Conservation (phyloP, 768 basidiomycete genomes). For the Boletus barrowsii region DNA sequence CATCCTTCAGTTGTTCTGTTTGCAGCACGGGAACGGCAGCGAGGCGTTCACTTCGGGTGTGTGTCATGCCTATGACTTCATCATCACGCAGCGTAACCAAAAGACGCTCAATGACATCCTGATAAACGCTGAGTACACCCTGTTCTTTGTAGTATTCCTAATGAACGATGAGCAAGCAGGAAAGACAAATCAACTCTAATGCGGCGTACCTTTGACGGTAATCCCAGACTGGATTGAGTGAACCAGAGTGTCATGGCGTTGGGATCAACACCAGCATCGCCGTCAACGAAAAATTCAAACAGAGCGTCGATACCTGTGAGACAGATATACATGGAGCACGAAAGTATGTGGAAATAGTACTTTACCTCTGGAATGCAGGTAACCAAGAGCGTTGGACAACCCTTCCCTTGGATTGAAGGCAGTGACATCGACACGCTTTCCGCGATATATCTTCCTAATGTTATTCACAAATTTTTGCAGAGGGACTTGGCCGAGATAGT, state of each 20-base stretch:
- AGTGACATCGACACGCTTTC: constrained; percentile 42
- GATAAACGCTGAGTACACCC: constrained; percentile 65
- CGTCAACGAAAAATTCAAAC: constrained; percentile 82
- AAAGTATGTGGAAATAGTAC: constrained; percentile 12
- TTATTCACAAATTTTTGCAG: constrained; percentile 63
- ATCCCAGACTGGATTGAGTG: constrained; percentile 73
- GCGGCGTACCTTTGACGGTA: constrained; percentile 74
- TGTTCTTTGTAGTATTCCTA: constrained; percentile 91
- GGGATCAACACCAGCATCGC: constrained; percentile 83
- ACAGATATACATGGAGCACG: not conserved
- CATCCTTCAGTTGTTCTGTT: constrained; percentile 38
- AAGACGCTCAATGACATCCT: constrained; percentile 62
- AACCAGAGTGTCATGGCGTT: constrained; percentile 86
- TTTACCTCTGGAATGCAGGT: constrained; percentile 82
- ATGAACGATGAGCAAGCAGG: not conserved
- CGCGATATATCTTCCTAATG: constrained; percentile 58
- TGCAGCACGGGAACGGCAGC: constrained; percentile 27
- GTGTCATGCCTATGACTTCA: constrained; percentile 21
- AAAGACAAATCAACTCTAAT: not conserved
- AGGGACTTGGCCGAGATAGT: constrained; percentile 70
- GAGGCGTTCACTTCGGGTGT: constrained; percentile 13
- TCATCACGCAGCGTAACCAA: constrained; percentile 57
- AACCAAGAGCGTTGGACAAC: constrained; percentile 80
- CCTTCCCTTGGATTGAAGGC: constrained; percentile 43
- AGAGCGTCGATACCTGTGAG: constrained; percentile 67